phyloP scores from a whole-genome alignment of 2,329 filamentous ascomycete genomes.

The Triangularia verruculosa region DNA sequence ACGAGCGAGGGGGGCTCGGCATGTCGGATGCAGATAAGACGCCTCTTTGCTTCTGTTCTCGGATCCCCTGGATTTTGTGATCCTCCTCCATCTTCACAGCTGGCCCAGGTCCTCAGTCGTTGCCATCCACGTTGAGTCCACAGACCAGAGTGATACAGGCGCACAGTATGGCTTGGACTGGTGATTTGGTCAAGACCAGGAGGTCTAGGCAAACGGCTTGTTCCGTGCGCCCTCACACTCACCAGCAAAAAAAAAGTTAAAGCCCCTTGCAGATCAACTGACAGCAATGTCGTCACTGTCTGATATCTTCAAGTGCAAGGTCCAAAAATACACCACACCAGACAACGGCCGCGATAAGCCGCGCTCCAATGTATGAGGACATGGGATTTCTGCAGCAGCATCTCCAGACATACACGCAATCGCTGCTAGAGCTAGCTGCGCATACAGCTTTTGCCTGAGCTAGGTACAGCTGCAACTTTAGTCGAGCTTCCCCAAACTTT shows the following conservation, averaged over 20 bases:
- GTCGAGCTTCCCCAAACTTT: neutral
- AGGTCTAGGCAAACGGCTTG: conserved; percentile 2
- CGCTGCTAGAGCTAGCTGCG: neutral
- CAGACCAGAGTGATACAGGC: neutral
- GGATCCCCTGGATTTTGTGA: neutral
- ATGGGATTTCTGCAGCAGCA: neutral
- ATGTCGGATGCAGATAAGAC: neutral
- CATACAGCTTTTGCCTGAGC: neutral
- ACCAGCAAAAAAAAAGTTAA: neutral
- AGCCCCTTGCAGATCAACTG: conserved; percentile 5
- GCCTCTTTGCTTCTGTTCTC: neutral
- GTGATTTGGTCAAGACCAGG: neutral
- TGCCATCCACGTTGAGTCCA: neutral
- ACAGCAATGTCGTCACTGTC: conserved; percentile 20
- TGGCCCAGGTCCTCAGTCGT: neutral
- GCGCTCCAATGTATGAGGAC: neutral
- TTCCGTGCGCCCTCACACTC: neutral
- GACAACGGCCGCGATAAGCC: neutral
- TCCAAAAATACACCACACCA: neutral
- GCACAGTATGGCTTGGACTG: neutral
- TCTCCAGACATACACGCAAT: neutral
- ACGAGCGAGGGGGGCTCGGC: neutral
- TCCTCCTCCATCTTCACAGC: neutral
- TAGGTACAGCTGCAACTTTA: neutral
- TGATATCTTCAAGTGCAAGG: neutral